Percentiles rank a stretch among this genome's conserved stretches.
Conservation (phyloP, 176 grass and related monocot species). For the Rhynchospora breviuscula region DNA sequence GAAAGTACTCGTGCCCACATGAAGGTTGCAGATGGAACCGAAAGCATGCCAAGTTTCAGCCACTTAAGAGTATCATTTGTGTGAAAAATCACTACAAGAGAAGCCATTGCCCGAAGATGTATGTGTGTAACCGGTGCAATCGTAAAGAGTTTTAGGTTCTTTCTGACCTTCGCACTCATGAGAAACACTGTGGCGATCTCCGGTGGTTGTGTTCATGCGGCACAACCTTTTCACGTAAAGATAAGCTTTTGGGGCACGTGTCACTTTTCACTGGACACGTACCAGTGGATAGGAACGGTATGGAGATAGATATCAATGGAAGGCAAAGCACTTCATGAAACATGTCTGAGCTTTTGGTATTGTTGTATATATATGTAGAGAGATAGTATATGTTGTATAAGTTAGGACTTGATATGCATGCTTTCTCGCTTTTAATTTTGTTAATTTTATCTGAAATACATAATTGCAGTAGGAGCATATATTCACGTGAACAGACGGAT, state of each 20-base stretch:
- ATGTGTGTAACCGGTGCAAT: conserved; percentile 90
- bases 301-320: conserved; percentile 12
- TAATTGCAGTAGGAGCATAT: neutral
- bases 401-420: neutral
- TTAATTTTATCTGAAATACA: neutral
- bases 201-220: conserved; percentile 93
- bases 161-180: conserved; percentile 87
- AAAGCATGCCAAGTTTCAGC: conserved; percentile 87
- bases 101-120: conserved; percentile 98
- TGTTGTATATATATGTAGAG: conserved; percentile 4
- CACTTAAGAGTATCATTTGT: conserved; percentile 75
- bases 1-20: conserved; percentile 84
- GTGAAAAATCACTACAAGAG: conserved; percentile 97
- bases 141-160: conserved; percentile 83
- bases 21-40: conserved; percentile 81
- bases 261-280: conserved; percentile 57
- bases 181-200: conserved; percentile 89
- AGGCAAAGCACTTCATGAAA: conserved; percentile 15
- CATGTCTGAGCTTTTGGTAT: neutral
- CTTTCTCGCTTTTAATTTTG: neutral
- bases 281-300: conserved; percentile 27
- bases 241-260: conserved; percentile 82
- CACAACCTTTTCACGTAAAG: conserved; percentile 82
- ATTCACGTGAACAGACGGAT: neutral
- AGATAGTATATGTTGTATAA: neutral